A percentile compares a stretch with the other conserved stretches of the same genome.
Conservation (phyloP, 345 rosid genomes). For the Combretum micranthum region DNA sequence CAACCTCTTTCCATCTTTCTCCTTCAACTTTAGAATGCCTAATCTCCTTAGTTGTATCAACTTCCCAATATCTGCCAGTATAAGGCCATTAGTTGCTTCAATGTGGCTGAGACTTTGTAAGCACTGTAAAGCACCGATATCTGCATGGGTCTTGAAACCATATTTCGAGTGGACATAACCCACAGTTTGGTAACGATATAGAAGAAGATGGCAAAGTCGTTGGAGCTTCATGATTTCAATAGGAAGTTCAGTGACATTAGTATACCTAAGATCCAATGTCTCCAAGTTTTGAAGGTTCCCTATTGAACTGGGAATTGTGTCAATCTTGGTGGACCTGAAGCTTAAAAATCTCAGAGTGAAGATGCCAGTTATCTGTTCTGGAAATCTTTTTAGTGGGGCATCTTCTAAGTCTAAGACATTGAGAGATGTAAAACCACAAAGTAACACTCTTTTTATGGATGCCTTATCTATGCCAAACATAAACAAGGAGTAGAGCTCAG, state of each 20-base stretch:
- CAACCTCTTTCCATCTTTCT: slow-evolving; percentile 15
- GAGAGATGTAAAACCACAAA: slow-evolving; percentile 12
- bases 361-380: slow-evolving; percentile 7
- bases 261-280: slow-evolving; percentile 23
- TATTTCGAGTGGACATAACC: slow-evolving; percentile 10
- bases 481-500: slow-evolving; percentile 14
- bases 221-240: slow-evolving; percentile 14
- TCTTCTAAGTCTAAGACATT: slow-evolving; percentile 23
- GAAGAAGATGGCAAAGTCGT: slow-evolving; percentile 18
- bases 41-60: slow-evolving; percentile 24
- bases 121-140: slow-evolving; percentile 8
- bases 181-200: slow-evolving; percentile 15
- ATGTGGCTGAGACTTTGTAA: slow-evolving; percentile 22
- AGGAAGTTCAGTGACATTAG: slow-evolving; percentile 21
- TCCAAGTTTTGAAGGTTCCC: slow-evolving; percentile 22
- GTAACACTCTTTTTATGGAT: neutral
- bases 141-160: slow-evolving; percentile 14
- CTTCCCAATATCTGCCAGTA: slow-evolving; percentile 17
- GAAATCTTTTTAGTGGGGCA: slow-evolving; percentile 14
- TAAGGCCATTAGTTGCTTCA: slow-evolving; percentile 9
- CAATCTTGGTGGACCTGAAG: slow-evolving; percentile 18
- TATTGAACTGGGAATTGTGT: slow-evolving; percentile 19
- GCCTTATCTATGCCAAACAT: slow-evolving; percentile 12
- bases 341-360: slow-evolving; percentile 16
- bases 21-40: slow-evolving; percentile 21